Base-by-base conservation (phyloP, 352 stramenopile species). In the Pilasporangium apinafurcum region DNA sequence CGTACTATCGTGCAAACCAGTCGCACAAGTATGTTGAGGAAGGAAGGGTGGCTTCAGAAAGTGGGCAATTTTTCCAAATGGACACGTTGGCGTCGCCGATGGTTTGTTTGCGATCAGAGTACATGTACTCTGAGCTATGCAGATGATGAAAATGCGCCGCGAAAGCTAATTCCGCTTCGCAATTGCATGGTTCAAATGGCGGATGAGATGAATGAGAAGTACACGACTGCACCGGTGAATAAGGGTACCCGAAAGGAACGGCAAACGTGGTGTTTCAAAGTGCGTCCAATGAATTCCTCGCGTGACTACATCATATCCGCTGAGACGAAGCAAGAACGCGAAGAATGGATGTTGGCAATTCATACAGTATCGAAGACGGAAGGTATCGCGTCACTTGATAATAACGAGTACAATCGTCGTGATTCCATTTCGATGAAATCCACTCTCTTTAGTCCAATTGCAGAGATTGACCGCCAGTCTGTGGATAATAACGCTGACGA, bases 291-390 rank as follows among this genome's bases (percentile, higher is more conserved):
- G 45, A 86, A 79, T 40, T 89, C 76, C 37, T 84, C 69, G 17
- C 72, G 77, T 30, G 77, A 91, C 28, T 93, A 90, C 49, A 81
- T 90, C 48, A 89, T 94, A 53, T 76, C 63, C 33, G 79, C 82
- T 8, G 77, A 89, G 35, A 94, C 82, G 1, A 94, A 94, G 56
- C 82, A 94, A 64, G 77, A 90, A 43, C 82, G 82, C n/a, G 82
- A 94, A 44, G 82, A 91, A 48, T 94, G 82, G 82, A 92, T 94
- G 82, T 62, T 89, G 24, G 81, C 81, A 2, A 90, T 93, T 34
- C 68, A 82, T 29, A 83, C 80, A 7, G 78, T 93, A 14, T 67
- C 76, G 13, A 86, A 84, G 52, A 59, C 57, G 24, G 76, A 87
- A 8, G n/a, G n/a, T n/a, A n/a, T n/a, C n/a, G 64, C 57, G 5